Conservation (phyloP, 2,329 filamentous ascomycete genomes). For the Phialophora macrospora region DNA sequence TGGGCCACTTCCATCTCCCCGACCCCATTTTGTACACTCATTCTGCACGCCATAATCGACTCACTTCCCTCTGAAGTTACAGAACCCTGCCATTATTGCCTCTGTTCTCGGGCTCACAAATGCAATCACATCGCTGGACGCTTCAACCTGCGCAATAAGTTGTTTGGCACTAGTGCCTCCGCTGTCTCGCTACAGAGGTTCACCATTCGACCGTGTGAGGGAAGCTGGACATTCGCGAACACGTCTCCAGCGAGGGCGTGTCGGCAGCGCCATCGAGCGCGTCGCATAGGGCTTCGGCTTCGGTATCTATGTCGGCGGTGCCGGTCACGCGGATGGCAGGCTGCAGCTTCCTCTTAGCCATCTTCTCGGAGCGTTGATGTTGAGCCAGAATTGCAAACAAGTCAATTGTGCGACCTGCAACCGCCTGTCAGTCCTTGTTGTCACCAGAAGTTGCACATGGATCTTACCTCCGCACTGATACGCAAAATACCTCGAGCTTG, state of each 20-base stretch:
- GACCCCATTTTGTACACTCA: neutral
- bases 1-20: neutral
- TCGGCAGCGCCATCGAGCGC: slow-evolving; percentile 27
- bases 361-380: slow-evolving; percentile 31
- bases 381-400: slow-evolving; percentile 35
- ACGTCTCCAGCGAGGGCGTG: slow-evolving; percentile 21
- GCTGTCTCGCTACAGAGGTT: neutral
- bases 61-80: neutral
- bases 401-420: slow-evolving; percentile 33
- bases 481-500: slow-evolving; percentile 23
- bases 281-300: slow-evolving; percentile 33
- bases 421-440: neutral
- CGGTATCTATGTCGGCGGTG: slow-evolving; percentile 28
- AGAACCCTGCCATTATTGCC: neutral
- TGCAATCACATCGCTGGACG: neutral
- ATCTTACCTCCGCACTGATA: slow-evolving; percentile 36
- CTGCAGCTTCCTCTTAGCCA: slow-evolving; percentile 31
- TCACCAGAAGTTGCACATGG: too few relatives aligned
- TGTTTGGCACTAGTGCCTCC: neutral
- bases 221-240: slow-evolving; percentile 28
- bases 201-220: slow-evolving; percentile 32
- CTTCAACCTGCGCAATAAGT: neutral
- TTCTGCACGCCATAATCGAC: neutral
- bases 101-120: neutral
- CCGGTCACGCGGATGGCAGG: slow-evolving; percentile 33